phyloP scores from a whole-genome alignment of 1,139 yeast genomes.

The Kodamaea fungicola region DNA sequence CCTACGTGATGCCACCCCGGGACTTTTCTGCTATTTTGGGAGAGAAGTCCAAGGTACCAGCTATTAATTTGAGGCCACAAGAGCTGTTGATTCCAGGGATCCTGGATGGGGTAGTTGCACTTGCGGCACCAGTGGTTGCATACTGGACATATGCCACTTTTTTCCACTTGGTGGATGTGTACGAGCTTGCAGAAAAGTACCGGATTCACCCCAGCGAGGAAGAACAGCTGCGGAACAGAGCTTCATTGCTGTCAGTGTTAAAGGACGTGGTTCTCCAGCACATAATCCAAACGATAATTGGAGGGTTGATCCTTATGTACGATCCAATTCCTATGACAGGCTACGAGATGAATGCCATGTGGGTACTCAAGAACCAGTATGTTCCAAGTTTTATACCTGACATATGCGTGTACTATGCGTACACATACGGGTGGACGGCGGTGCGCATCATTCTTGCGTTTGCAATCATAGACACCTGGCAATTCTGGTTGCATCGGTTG shows the following conservation, averaged over 20 bases:
- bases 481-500: conserved; percentile 78
- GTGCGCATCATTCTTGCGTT: conserved; percentile 61
- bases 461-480: conserved; percentile 88
- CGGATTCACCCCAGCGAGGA: conserved; percentile 92
- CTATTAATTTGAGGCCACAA: conserved; percentile 17
- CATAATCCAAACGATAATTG: conserved; percentile 71
- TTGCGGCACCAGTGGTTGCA: conserved; percentile 70
- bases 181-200: conserved; percentile 72
- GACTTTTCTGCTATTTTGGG: conserved; percentile 17
- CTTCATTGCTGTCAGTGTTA: conserved; percentile 63
- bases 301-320: conserved; percentile 47
- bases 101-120: conserved; percentile 72
- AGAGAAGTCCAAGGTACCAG: conserved; percentile 11
- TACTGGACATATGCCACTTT: conserved; percentile 78
- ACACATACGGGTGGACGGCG: conserved; percentile 59
- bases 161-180: conserved; percentile 73
- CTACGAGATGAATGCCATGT: conserved; percentile 62
- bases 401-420: conserved; percentile 41
- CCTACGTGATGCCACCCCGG: conserved; percentile 13
- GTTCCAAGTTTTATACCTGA: conserved; percentile 42
- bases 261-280: conserved; percentile 85
- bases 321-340: conserved; percentile 74
- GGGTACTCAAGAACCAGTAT: conserved; percentile 49
- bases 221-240: conserved; percentile 71
- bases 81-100: conserved; percentile 51